phyloP scores from a whole-genome alignment of 2,329 filamentous ascomycete genomes.

The Gnomoniopsis smithogilvyi region DNA sequence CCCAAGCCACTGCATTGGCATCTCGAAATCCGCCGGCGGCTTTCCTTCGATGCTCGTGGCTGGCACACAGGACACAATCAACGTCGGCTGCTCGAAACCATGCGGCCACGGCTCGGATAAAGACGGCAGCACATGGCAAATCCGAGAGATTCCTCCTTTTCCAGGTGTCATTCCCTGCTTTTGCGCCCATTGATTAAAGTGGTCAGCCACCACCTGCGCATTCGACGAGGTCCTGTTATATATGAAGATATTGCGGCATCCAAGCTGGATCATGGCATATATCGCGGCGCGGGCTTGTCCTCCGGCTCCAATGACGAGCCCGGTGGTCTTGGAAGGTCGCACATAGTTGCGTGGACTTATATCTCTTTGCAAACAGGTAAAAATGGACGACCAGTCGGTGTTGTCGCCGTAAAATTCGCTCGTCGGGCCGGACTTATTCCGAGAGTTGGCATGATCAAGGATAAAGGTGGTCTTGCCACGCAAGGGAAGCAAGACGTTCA shows the following conservation, averaged over 20 bases:
- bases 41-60: constrained; percentile 59
- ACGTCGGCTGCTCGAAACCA: constrained; percentile 60
- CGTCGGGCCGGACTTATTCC: constrained; percentile 59
- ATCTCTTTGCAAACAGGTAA: constrained; percentile 61
- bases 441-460: constrained; percentile 53
- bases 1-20: constrained; percentile 66
- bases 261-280: constrained; percentile 70
- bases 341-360: constrained; percentile 65
- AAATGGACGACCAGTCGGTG: constrained; percentile 37
- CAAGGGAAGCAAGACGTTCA: constrained; percentile 69
- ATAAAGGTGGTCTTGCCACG: constrained; percentile 48
- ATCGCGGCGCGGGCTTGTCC: constrained; percentile 74
- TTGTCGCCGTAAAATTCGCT: constrained; percentile 61
- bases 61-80: constrained; percentile 70
- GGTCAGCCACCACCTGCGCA: constrained; percentile 59
- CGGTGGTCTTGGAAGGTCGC: constrained; percentile 49
- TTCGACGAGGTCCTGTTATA: constrained; percentile 63
- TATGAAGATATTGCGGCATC: constrained; percentile 70
- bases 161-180: constrained; percentile 30
- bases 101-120: constrained; percentile 61
- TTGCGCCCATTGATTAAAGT: constrained; percentile 58
- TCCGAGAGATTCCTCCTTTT: constrained; percentile 29
- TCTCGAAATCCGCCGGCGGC: constrained; percentile 64
- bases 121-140: constrained; percentile 55
- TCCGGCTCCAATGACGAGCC: constrained; percentile 58